These are phyloP conservation scores for Fraxinus latifolia DNA, from an alignment of 305 asterid species.

Conservation along the genomic window DNA sequence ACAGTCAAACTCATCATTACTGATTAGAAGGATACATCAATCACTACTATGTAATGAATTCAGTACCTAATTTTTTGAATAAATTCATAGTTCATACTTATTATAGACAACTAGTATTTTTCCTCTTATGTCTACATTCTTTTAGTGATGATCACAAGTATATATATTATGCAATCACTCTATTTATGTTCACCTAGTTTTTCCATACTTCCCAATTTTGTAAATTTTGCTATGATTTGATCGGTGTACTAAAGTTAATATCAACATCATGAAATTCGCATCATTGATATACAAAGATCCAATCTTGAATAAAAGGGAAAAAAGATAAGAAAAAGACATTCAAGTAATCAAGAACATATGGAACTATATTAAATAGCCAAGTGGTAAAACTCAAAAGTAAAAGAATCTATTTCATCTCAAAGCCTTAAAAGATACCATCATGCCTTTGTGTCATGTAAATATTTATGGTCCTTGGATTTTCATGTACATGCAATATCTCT, in stretches of 20 bases:
- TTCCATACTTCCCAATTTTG: background rate
- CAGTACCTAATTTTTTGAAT: background rate
- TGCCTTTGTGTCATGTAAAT: background rate
- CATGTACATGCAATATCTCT: background rate
- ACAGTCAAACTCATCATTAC: background rate
- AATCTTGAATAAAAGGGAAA: background rate
- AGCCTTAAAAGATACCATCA: background rate
- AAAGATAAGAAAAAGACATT: background rate
- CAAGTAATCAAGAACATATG: background rate
- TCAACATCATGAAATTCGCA: background rate
- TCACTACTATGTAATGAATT: background rate
- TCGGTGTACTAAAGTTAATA: background rate
- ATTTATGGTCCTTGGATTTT: constrained; percentile 2
- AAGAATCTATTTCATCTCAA: constrained; percentile 4
- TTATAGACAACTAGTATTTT: background rate
- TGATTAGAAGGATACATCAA: background rate
- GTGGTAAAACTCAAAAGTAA: background rate
- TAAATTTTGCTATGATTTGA: background rate
- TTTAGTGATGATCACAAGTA: background rate
- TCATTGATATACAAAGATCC: background rate
- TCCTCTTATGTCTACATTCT: background rate
- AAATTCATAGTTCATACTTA: background rate
- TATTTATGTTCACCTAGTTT: background rate
- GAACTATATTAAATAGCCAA: background rate
- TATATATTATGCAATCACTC: background rate